These are phyloP conservation scores for Phytophthora cactorum DNA, from an alignment of 352 stramenopile genomes.

Conservation along the genomic window DNA sequence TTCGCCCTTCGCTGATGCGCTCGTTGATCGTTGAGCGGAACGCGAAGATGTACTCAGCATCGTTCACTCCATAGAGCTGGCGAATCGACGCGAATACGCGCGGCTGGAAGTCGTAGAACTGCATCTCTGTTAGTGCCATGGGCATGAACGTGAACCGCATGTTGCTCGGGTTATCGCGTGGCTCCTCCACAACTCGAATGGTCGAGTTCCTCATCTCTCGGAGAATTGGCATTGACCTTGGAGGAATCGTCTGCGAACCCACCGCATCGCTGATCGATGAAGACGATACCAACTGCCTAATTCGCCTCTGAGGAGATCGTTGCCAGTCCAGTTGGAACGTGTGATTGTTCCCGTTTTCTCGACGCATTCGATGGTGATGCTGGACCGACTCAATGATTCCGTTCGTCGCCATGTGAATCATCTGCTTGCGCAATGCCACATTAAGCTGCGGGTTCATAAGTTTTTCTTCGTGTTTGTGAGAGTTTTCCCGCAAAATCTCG, in stretches of 20 bases:
- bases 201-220: conserved; percentile 57
- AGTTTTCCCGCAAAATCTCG: conserved; percentile 17
- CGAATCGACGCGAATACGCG: conserved; percentile 83
- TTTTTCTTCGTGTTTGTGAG: conserved; percentile 40
- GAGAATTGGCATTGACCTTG: conserved; percentile 35
- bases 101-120: conserved; percentile 89
- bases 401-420: conserved; percentile 90
- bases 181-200: conserved; percentile 69
- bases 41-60: conserved; percentile 79
- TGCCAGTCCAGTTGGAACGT: conserved; percentile 86
- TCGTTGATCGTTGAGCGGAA: conserved; percentile 90
- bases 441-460: conserved; percentile 89
- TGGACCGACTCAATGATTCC: conserved; percentile 89
- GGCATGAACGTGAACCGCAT: conserved; percentile 72
- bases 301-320: conserved; percentile 61
- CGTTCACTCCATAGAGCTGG: conserved; percentile 66
- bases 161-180: conserved; percentile 45
- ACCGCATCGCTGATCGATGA: conserved; percentile 41
- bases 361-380: conserved; percentile 75
- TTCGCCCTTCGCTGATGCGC: conserved; percentile 88
- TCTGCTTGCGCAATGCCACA: conserved; percentile 79
- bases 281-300: conserved; percentile 55
- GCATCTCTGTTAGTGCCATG: conserved; percentile 80
- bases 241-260: conserved; percentile 39
- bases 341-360: conserved; percentile 76